Base-by-base conservation (phyloP, 2,329 filamentous ascomycete genomes). In the Ceratocystis eucalypticola region DNA sequence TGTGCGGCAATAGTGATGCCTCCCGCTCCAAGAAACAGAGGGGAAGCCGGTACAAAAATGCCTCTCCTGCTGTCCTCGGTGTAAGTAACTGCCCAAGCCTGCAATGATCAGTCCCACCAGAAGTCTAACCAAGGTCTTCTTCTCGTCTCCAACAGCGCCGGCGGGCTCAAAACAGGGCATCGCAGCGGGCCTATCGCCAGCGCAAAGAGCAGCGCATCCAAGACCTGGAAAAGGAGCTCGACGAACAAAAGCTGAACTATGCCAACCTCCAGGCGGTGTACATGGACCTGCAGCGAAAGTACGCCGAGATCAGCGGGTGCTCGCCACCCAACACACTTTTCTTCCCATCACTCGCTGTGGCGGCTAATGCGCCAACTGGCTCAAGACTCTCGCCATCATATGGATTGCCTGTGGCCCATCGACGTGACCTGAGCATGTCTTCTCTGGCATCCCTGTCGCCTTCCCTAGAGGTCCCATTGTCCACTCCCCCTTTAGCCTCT, bases 31-130 rank as follows among this genome's bases (percentile, higher is more conserved):
- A 80, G 72, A 74, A 78, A 65, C 81, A 79, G 71, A 75, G 79
- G 1, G 79, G 80, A 69, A 81, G 80, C 72, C 75, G 80, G 62
- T 82, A 82, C 70, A 80, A 81, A 71, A 80, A 82, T 66, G 79
- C 79, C 0, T 77, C 79, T 1, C 78, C 78, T 0, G 77, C 78
- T 4, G 79, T 81, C 12, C 72, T 81, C 66, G 79, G 76, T 66
- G 79, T 80, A 75, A 72, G 78, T 67, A 45, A 30, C 53, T 20
- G 20, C 61, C 8, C 37, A 37, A 41, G 20, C 12, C 6, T 46
- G n/a, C 10, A 48, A 4, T 44, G 28, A 62, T 8, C 1, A 46
- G 15, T 6, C 17, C 4, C n/a, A 37, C 15, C 15, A 17, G 8
- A n/a, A 59, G 5, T 30, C 63, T 65, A 67, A 68, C 67, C 66